A percentile compares a stretch with the other conserved stretches of the same genome.
phyloP scores from a whole-genome alignment of 768 basidiomycete species.

The Macrocybe gigantea region DNA sequence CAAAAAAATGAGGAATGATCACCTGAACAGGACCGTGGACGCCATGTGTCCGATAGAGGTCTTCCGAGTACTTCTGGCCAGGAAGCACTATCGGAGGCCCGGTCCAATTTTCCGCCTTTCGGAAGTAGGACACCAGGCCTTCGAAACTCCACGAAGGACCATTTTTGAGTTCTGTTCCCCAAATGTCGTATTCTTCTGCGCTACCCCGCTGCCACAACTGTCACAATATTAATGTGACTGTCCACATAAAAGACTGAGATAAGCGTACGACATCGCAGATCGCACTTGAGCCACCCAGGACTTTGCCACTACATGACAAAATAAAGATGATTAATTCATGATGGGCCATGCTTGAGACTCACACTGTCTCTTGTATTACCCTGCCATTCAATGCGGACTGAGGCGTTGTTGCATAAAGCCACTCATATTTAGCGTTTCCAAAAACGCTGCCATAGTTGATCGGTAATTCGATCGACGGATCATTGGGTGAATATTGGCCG shows the following conservation, averaged over 20 bases:
- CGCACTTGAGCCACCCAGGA: conserved; percentile 7
- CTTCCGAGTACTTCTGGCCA: too few relatives aligned
- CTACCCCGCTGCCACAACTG: not conserved
- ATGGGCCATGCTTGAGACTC: not conserved
- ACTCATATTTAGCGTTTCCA: conserved; percentile 6
- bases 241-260: too few relatives aligned
- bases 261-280: too few relatives aligned
- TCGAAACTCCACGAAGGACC: conserved; percentile 16
- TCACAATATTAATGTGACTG: too few relatives aligned
- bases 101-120: conserved; percentile 8
- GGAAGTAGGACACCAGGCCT: conserved; percentile 11
- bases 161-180: conserved; percentile 14
- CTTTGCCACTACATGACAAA: conserved; percentile 8
- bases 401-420: conserved; percentile 4
- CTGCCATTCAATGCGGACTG: conserved; percentile 3
- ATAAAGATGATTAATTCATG: too few relatives aligned
- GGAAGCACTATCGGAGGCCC: not conserved
- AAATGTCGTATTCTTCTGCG: conserved; percentile 12
- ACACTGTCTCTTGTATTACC: not conserved
- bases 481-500: conserved; percentile 15
- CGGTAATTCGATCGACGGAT: conserved; percentile 10
- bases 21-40: too few relatives aligned
- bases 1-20: too few relatives aligned
- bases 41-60: too few relatives aligned
- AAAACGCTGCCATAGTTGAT: conserved; percentile 6